phyloP scores from a whole-genome alignment of 2,329 filamentous ascomycete genomes.

The Aschersonia sp. region DNA sequence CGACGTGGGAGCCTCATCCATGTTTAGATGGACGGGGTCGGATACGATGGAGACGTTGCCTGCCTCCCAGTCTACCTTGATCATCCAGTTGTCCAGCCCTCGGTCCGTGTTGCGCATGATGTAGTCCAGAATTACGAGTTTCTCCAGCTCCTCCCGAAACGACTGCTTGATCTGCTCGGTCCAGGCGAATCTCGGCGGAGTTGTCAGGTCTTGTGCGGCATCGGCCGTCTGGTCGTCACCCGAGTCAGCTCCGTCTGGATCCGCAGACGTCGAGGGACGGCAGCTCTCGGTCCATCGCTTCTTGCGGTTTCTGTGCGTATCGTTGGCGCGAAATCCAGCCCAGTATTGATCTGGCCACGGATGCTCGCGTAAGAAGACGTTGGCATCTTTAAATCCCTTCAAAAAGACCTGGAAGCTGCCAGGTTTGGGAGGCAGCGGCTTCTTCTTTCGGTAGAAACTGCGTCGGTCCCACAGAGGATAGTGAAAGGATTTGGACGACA shows the following conservation, averaged over 20 bases:
- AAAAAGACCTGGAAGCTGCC: constrained; percentile 97
- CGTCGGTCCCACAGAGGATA: constrained; percentile 96
- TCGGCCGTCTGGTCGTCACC: constrained; percentile 41
- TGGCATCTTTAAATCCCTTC: constrained; percentile 94
- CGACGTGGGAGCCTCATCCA: constrained; percentile 25
- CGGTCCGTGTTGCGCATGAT: constrained; percentile 98
- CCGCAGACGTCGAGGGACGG: constrained; percentile 39
- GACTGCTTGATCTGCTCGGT: constrained; percentile 78
- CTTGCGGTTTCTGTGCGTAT: constrained; percentile 53
- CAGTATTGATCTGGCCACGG: constrained; percentile 90
- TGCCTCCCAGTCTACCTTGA: constrained; percentile 78
- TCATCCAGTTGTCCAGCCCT: constrained; percentile 98
- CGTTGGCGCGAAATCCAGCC: constrained; percentile 53
- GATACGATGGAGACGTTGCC: constrained; percentile 76
- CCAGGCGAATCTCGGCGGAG: constrained; percentile 58
- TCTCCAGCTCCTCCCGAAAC: constrained; percentile 90
- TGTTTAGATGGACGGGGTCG: constrained; percentile 58
- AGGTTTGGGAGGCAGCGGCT: constrained; percentile 72
- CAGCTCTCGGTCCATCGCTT: constrained; percentile 73
- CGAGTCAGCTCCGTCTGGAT: constrained; percentile 49
- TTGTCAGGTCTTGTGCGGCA: constrained; percentile 32
- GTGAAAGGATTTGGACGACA: constrained; percentile 94
- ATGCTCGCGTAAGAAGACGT: constrained; percentile 84
- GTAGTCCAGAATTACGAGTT: constrained; percentile 93
- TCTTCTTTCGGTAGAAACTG: constrained; percentile 77